These are phyloP conservation scores for Malassezia slooffiae DNA, from an alignment of 1,284 basidiomycete species.

Conservation along the genomic window DNA sequence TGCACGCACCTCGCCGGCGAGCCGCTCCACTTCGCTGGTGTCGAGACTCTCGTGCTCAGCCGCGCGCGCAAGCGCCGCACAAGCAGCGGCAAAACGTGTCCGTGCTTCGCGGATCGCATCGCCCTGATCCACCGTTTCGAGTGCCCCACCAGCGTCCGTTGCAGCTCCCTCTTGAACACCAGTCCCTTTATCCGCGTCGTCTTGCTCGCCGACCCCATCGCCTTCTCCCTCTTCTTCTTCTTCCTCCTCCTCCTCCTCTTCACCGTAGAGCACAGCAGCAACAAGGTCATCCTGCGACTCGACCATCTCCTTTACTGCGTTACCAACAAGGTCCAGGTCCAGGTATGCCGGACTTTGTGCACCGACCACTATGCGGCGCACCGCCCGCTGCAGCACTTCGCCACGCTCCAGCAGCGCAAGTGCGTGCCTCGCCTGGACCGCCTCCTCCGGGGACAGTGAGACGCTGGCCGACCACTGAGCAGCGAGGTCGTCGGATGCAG, in stretches of 20 bases:
- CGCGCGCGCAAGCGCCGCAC: too few relatives aligned
- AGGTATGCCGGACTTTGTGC: neutral
- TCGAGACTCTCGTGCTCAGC: too few relatives aligned
- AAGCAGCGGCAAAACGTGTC: too few relatives aligned
- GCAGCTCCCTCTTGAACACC: too few relatives aligned
- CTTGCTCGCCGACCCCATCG: too few relatives aligned
- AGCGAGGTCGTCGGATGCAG: neutral
- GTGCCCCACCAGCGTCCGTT: too few relatives aligned
- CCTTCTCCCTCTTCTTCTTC: too few relatives aligned
- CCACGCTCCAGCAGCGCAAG: slow-evolving; percentile 2
- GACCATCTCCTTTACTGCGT: slow-evolving; percentile 21
- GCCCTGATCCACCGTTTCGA: too few relatives aligned
- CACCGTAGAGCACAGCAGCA: slow-evolving; percentile 25
- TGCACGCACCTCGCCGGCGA: too few relatives aligned
- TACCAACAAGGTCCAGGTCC: slow-evolving; percentile 24
- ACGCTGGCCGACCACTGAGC: neutral
- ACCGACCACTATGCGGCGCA: slow-evolving; percentile 1
- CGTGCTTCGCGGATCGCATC: too few relatives aligned
- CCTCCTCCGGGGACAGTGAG: neutral
- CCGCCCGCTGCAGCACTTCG: neutral
- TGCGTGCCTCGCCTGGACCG: neutral
- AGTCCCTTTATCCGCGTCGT: too few relatives aligned
- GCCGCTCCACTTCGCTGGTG: too few relatives aligned
- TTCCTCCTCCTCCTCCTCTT: slow-evolving; percentile 6
- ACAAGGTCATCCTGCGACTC: slow-evolving; percentile 32